Base-by-base conservation (phyloP, 2,329 filamentous ascomycete species). In the Fonsecaea multimorphosa region DNA sequence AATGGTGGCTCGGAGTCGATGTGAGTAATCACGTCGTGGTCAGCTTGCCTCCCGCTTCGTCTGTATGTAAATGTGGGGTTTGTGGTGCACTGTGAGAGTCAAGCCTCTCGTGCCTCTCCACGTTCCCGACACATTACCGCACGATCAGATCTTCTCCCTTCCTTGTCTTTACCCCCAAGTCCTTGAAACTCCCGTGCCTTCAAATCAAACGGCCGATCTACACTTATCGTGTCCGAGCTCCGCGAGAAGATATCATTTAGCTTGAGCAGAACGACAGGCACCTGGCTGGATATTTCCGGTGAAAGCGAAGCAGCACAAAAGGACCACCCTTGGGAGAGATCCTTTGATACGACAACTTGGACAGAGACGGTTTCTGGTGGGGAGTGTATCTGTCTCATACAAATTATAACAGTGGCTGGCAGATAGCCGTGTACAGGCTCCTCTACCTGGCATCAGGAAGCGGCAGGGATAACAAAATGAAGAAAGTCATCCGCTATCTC, bases 401-500 rank as follows among this genome's bases (percentile, higher is more conserved):
- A 8, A 31, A 31, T 3, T 31, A 31, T 31, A 31, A 31, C 3
- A 40, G 38, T 8, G 38, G 38, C n/a, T 40, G 38, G 14, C 38
- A 19, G 38, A 40, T n/a, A 40, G 38, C 1, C 16, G 19, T 49
- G 44, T 24, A 49, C 19, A 24, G 44, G 22, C 44, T 4, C 7
- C n/a, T 49, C 16, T 24, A 7, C 44, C 11, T 11, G 22, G 8
- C 9, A 49, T 14, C 44, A 14, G 44, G 19, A 49, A 49, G 44
- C 16, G 44, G 11, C 5, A 19, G 5, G 54, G 27, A 46, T 22
- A 29, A 22, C 34, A 61, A 58, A 22, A 71, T 71, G 68, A 70
- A 70, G 59, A 71, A 60, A 54, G 44, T 70, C 55, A 65, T 70
- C 59, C 60, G 58, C 29, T 71, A 71, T 52, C 53, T 71, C 31